Evolutionary conservation across 139 green algal genomes (phyloP), one percentile per base, ranked within the genome.

Genomic region (Gonium pectorale): DNA sequence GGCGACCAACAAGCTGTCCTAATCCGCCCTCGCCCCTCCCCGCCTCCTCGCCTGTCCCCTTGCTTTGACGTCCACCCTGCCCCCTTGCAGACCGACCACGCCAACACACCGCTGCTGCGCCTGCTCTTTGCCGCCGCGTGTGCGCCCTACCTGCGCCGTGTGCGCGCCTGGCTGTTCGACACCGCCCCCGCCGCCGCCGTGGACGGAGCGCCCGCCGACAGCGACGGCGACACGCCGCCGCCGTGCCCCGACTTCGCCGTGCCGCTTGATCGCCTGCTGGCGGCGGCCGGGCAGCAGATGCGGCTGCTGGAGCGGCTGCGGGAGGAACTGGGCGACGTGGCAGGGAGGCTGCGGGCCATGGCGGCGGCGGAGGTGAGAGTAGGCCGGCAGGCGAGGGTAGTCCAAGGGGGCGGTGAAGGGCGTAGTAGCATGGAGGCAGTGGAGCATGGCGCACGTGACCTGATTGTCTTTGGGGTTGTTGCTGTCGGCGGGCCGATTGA

Each of bases 141-240:
- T 41, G 24, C 56, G n/a, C 75, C 75, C 22, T 82, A 82, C 59
- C 31, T 82, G 2, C 75, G 75, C 33, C 59, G 75, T 15, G 43
- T 82, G 56, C 27, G 75, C 29, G 75, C 59, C 11, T 82, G 75
- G 75, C 27, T 82, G 75, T 82, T 72, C 56, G 75, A 71, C n/a
- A n/a, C n/a, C n/a, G n/a, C n/a, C n/a, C n/a, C n/a, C n/a, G n/a
- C n/a, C n/a, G n/a, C n/a, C 27, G 59, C 75, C 2, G 40, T 49
- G 17, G 43, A 44, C 46, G 70, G 46, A 27, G 70, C 38, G 21
- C 19, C 11, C 8, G 9, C 5, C 37, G 35, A 33, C 29, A 29
- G 1, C 43, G 43, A n/a, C 68, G 43, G 27, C 29, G 46, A 17
- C 17, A 37, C 17, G 38, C 75, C 75, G 15, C 75, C 75, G 40